phyloP scores from a whole-genome alignment of 345 rosid species.

The Dimocarpus longan region DNA sequence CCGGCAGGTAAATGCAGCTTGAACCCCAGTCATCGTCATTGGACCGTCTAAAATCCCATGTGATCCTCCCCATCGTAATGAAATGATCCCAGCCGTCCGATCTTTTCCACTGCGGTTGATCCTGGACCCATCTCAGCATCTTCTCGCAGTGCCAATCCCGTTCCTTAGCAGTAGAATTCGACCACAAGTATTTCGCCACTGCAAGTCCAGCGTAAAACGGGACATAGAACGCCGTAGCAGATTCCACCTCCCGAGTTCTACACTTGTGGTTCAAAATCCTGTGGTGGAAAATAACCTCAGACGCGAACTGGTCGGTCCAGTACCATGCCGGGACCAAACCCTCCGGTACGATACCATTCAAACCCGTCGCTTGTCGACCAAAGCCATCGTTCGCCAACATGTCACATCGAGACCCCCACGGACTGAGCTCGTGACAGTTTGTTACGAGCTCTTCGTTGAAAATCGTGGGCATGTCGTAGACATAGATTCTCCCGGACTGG shows the following conservation, averaged over 20 bases:
- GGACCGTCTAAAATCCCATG: slow-evolving; percentile 96
- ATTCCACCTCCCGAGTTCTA: slow-evolving; percentile 60
- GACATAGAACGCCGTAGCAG: slow-evolving; percentile 81
- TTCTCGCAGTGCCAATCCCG: slow-evolving; percentile 74
- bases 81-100: slow-evolving; percentile 97
- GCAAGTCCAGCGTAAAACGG: slow-evolving; percentile 97
- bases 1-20: slow-evolving; percentile 71
- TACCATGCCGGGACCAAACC: slow-evolving; percentile 79
- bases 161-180: slow-evolving; percentile 50
- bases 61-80: slow-evolving; percentile 89
- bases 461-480: slow-evolving; percentile 71
- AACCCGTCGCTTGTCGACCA: slow-evolving; percentile 57
- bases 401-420: slow-evolving; percentile 91
- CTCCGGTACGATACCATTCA: slow-evolving; percentile 56
- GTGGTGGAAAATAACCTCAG: slow-evolving; percentile 82
- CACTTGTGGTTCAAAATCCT: slow-evolving; percentile 75
- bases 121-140: slow-evolving; percentile 68
- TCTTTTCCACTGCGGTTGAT: slow-evolving; percentile 61
- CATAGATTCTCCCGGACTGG: slow-evolving; percentile 61
- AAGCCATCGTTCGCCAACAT: slow-evolving; percentile 71
- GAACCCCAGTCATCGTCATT: slow-evolving; percentile 89
- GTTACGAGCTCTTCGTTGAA: slow-evolving; percentile 67
- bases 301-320: slow-evolving; percentile 89
- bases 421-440: slow-evolving; percentile 71
- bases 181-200: slow-evolving; percentile 80